These are phyloP conservation scores for Fimicolochytrium jonesii DNA, from an alignment of 192 early-diverging fungal species.

Conservation along the genomic window DNA sequence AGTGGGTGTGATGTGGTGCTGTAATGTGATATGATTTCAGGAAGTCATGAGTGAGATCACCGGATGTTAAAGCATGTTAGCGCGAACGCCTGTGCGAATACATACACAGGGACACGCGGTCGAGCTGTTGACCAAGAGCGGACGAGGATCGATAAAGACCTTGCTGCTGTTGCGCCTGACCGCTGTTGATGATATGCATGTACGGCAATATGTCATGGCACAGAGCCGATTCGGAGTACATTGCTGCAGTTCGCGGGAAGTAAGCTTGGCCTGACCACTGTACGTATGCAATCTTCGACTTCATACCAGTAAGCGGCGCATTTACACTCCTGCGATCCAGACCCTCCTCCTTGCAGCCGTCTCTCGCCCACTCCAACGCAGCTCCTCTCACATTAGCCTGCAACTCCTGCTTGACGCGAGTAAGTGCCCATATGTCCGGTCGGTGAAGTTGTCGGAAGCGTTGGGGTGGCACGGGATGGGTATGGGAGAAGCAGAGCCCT, in stretches of 20 bases:
- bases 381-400: neutral
- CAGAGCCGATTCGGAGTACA: neutral
- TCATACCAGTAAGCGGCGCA: neutral
- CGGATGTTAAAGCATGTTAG: no score
- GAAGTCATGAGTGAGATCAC: neutral
- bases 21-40: neutral
- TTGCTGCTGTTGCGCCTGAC: neutral
- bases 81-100: no score
- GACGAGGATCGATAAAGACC: neutral
- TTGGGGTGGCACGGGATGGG: slow-evolving; percentile 20
- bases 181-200: neutral
- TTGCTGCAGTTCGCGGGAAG: neutral
- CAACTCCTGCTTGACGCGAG: neutral
- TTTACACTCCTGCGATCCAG: neutral
- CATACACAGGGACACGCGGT: no score
- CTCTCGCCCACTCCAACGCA: neutral
- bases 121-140: no score
- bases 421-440: slow-evolving; percentile 5
- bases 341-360: neutral
- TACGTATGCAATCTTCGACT: neutral
- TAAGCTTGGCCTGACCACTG: neutral
- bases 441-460: slow-evolving; percentile 20
- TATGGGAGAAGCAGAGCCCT: slow-evolving; percentile 26
- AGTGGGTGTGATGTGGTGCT: neutral
- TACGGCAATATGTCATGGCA: neutral